phyloP scores from a whole-genome alignment of 73 alveolate genomes.

The Tetrahymena malaccensis region DNA sequence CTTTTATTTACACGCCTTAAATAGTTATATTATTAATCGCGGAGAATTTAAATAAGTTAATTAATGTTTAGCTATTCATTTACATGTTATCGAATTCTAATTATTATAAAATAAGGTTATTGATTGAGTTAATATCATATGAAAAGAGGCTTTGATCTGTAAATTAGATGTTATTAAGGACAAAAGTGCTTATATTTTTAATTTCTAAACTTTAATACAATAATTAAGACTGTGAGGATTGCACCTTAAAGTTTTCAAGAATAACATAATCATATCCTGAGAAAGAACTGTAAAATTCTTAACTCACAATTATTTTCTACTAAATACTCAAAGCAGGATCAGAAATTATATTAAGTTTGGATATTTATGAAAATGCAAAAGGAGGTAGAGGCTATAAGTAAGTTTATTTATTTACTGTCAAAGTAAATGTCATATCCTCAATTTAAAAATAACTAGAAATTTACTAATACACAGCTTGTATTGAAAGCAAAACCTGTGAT shows the following conservation, averaged over 20 bases:
- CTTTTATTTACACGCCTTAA: neutral
- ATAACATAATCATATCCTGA: neutral
- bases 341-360: neutral
- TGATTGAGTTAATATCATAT: too few species aligned
- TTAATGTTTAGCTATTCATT: neutral
- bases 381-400: neutral
- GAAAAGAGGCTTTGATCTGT: neutral
- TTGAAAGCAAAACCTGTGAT: neutral
- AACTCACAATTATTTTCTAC: neutral
- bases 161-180: neutral
- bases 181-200: neutral
- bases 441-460: too few species aligned
- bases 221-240: neutral
- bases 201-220: neutral
- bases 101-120: too few species aligned
- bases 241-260: neutral
- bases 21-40: too few species aligned
- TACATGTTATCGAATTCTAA: too few species aligned
- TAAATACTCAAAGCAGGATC: too few species aligned
- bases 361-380: neutral
- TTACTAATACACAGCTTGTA: neutral
- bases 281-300: neutral
- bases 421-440: neutral
- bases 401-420: neutral
- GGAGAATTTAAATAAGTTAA: neutral